Evolutionary conservation across 805 yeast genomes (phyloP).

Genomic region (Sugiyamaella americana): DNA sequence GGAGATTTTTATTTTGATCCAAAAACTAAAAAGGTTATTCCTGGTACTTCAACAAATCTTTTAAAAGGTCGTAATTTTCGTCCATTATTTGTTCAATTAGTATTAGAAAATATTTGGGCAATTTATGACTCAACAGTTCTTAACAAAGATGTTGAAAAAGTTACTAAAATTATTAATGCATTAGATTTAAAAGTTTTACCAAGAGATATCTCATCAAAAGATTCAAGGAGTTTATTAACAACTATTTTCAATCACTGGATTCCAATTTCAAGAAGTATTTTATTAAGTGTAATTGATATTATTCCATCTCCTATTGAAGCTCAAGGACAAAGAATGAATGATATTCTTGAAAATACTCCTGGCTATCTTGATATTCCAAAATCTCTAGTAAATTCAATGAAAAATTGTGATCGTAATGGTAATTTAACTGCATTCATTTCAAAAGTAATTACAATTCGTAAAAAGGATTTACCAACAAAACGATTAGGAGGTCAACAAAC

Average conservation of each 20-base stretch:
- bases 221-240: conserved; percentile 54
- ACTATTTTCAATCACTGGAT: conserved; percentile 87
- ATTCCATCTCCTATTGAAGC: conserved; percentile 79
- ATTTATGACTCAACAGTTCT: conserved; percentile 67
- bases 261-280: conserved; percentile 80
- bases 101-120: conserved; percentile 88
- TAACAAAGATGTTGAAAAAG: conserved; percentile 60
- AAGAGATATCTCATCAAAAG: conserved; percentile 75
- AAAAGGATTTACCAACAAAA: conserved; percentile 62
- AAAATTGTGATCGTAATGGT: conserved; percentile 59
- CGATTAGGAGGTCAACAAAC: conserved; percentile 25
- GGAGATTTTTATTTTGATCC: conserved; percentile 90
- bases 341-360: conserved; percentile 56
- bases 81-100: conserved; percentile 81
- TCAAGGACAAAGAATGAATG: conserved; percentile 65
- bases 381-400: conserved; percentile 49
- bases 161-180: conserved; percentile 69
- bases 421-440: conserved; percentile 76
- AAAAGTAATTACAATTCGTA: conserved; percentile 81
- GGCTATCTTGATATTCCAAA: conserved; percentile 41
- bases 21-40: conserved; percentile 76
- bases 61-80: conserved; percentile 51
- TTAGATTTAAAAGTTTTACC: conserved; percentile 63
- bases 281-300: conserved; percentile 76
- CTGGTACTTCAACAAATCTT: conserved; percentile 24